Percentiles rank a stretch among this genome's conserved stretches.
Conservation (phyloP, 2,329 filamentous ascomycete species). For the Byssothecium circinans region DNA sequence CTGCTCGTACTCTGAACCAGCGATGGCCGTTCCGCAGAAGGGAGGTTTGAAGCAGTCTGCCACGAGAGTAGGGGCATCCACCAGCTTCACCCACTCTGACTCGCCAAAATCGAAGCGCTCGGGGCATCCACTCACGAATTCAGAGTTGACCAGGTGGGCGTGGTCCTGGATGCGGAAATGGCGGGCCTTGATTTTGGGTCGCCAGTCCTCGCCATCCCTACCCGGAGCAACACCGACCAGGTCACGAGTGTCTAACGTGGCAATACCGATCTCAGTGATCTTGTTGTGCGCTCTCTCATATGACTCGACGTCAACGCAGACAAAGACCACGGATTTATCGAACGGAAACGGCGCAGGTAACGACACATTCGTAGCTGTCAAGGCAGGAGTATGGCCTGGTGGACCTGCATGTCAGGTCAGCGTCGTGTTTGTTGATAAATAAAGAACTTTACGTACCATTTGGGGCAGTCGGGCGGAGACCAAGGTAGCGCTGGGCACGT, state of each 20-base stretch:
- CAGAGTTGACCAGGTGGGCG: slow-evolving; percentile 63
- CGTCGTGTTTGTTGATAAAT: neutral
- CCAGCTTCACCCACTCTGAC: slow-evolving; percentile 57
- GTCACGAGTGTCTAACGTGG: slow-evolving; percentile 72
- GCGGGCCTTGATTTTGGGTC: slow-evolving; percentile 63
- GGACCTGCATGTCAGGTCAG: neutral
- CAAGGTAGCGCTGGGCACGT: slow-evolving; percentile 70
- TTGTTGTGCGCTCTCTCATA: slow-evolving; percentile 67
- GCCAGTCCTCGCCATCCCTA: slow-evolving; percentile 66
- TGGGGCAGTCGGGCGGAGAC: slow-evolving; percentile 55
- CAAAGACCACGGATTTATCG: slow-evolving; percentile 62
- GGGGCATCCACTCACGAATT: slow-evolving; percentile 73
- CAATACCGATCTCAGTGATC: slow-evolving; percentile 85
- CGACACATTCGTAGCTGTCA: slow-evolving; percentile 20
- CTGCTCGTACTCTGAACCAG: slow-evolving; percentile 24
- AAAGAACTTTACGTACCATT: slow-evolving; percentile 10
- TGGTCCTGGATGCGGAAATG: slow-evolving; percentile 80
- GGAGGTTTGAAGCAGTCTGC: slow-evolving; percentile 61
- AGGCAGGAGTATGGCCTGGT: neutral
- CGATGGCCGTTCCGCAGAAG: slow-evolving; percentile 44
- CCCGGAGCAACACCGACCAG: slow-evolving; percentile 62
- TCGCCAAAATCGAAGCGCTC: slow-evolving; percentile 72
- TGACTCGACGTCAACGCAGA: slow-evolving; percentile 81
- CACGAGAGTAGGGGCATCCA: slow-evolving; percentile 50
- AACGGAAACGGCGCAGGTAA: slow-evolving; percentile 37